Conservation (phyloP, 2,329 filamentous ascomycete genomes). For the Davidsoniella neocaledoniae region DNA sequence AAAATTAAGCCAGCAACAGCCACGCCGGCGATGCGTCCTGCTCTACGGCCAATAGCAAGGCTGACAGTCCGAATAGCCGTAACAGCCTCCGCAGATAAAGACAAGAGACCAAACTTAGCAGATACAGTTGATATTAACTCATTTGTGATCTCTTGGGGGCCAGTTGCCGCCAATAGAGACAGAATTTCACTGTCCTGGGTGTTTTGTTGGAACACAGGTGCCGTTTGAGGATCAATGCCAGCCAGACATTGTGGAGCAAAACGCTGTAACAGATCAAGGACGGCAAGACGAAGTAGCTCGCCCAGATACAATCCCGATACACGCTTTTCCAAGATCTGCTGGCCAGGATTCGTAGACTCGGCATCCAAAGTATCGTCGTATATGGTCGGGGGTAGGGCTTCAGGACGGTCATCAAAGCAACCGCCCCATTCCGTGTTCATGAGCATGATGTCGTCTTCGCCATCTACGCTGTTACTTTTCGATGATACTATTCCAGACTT, state of each 20-base stretch:
- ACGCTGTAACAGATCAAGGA: conserved; percentile 28
- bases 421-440: conserved; percentile 72
- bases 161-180: conserved; percentile 31
- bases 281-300: conserved; percentile 51
- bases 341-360: conserved; percentile 53
- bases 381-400: conserved; percentile 50
- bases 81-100: conserved; percentile 32
- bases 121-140: no score
- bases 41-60: conserved; percentile 14
- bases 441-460: conserved; percentile 54
- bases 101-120: neutral
- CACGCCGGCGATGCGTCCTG: conserved; percentile 15
- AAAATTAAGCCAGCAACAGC: conserved; percentile 16
- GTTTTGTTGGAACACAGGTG: conserved; percentile 41
- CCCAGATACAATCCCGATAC: conserved; percentile 72
- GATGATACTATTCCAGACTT: no score
- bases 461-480: conserved; percentile 30
- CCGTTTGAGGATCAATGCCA: neutral
- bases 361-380: conserved; percentile 52
- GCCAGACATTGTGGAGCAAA: neutral
- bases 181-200: conserved; percentile 52
- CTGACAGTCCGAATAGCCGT: conserved; percentile 44
- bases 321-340: conserved; percentile 71
- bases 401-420: conserved; percentile 51
- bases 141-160: conserved; percentile 19